phyloP scores from a whole-genome alignment of 108 stramenopile species.

The Parietichytrium sp. region DNA sequence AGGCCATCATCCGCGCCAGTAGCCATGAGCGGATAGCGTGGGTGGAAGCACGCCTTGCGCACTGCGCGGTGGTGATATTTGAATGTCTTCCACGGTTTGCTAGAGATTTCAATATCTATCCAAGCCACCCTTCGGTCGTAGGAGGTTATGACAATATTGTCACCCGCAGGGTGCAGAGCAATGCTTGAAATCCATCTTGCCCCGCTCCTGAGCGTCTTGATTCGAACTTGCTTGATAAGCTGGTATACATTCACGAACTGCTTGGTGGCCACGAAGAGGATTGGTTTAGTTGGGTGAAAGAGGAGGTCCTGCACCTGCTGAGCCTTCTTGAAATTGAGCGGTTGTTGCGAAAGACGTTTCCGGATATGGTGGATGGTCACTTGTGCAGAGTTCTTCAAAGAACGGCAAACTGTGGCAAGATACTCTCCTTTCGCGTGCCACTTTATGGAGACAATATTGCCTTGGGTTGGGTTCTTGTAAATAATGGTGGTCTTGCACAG shows the following conservation, averaged over 20 bases:
- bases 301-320: conserved; percentile 82
- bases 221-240: conserved; percentile 86
- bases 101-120: conserved; percentile 93
- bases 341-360: conserved; percentile 87
- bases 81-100: conserved; percentile 89
- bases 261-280: conserved; percentile 91
- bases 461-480: conserved; percentile 41
- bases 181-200: conserved; percentile 94
- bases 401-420: conserved; percentile 80
- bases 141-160: conserved; percentile 89
- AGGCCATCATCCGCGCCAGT: conserved; percentile 92
- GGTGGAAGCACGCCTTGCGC: conserved; percentile 74
- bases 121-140: conserved; percentile 91
- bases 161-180: conserved; percentile 88
- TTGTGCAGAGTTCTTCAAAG: conserved; percentile 68
- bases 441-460: conserved; percentile 66
- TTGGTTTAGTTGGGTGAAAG: conserved; percentile 94
- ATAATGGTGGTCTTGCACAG: no score
- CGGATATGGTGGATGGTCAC: conserved; percentile 91
- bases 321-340: conserved; percentile 72
- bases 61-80: conserved; percentile 90
- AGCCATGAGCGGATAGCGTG: conserved; percentile 90
- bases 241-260: conserved; percentile 91
- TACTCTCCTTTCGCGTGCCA: conserved; percentile 99
- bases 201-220: conserved; percentile 78